Conservation (phyloP, 148 eudicot species). For the Chenopodium berlandieri region DNA sequence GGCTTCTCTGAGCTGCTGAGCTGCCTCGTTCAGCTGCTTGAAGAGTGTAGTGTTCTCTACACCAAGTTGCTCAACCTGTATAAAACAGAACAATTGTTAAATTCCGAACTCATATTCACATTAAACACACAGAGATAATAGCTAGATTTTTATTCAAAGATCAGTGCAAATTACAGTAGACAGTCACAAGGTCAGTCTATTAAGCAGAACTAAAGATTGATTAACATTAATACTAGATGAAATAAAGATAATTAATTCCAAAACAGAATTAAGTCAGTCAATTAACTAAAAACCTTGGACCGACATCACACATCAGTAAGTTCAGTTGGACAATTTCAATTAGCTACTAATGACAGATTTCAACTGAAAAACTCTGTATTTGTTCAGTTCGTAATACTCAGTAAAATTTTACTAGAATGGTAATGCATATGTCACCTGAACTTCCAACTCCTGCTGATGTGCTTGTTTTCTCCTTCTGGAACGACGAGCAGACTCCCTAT, state of each 20-base stretch:
- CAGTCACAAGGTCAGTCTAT: background rate
- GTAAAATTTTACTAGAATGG: background rate
- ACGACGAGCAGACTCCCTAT: conserved; percentile 93
- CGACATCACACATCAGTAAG: background rate
- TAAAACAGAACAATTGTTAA: background rate
- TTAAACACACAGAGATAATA: background rate
- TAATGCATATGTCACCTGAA: conserved; percentile 46
- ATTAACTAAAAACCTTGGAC: background rate
- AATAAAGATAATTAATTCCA: background rate
- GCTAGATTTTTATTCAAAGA: background rate
- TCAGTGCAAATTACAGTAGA: no score
- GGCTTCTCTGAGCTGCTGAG: conserved; percentile 78
- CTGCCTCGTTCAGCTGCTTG: conserved; percentile 69
- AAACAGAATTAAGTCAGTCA: background rate
- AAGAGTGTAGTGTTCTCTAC: conserved; percentile 62
- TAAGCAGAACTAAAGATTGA: background rate
- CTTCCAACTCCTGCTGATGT: conserved; percentile 70
- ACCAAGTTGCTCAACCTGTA: conserved; percentile 69
- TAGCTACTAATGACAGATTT: background rate
- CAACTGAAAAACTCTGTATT: background rate
- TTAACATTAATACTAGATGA: no score
- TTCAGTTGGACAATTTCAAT: background rate
- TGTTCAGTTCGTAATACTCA: no score
- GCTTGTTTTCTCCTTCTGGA: conserved; percentile 86
- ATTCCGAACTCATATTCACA: background rate